These are phyloP conservation scores for Botrytis byssoidea DNA, from an alignment of 2,329 filamentous ascomycete genomes.

Conservation along the genomic window DNA sequence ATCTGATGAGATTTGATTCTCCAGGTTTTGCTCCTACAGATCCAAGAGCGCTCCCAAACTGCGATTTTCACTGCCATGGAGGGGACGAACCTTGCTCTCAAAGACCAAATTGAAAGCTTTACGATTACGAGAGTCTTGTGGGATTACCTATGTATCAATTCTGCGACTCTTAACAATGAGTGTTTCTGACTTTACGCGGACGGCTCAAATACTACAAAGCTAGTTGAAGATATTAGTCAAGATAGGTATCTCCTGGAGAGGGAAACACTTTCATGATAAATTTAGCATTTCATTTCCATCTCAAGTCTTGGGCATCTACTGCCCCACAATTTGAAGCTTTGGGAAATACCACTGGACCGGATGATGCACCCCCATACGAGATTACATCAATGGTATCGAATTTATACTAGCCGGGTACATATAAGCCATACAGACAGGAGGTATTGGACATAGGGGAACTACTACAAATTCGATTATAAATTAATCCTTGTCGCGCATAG, in stretches of 20 bases:
- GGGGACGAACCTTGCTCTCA: background rate
- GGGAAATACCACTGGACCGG: background rate
- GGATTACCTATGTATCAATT: background rate
- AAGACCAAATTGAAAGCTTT: too few relatives aligned
- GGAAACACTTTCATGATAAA: background rate
- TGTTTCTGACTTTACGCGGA: background rate
- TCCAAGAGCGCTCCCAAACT: background rate
- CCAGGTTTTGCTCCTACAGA: background rate
- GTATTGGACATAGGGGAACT: background rate
- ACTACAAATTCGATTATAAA: background rate
- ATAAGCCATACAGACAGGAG: too few relatives aligned
- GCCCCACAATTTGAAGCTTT: background rate
- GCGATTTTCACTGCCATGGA: background rate
- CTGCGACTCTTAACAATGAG: background rate
- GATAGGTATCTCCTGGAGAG: background rate
- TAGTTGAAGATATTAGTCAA: background rate
- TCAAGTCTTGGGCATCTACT: background rate
- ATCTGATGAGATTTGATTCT: background rate
- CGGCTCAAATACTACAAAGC: background rate
- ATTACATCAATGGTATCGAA: background rate
- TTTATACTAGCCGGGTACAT: background rate
- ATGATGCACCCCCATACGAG: background rate
- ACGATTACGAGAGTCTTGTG: accelerated
- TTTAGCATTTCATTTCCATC: background rate
- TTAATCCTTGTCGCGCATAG: background rate